Evolutionary conservation across 2,329 filamentous ascomycete species (phyloP).

Genomic region (Aspergillus sp.): DNA sequence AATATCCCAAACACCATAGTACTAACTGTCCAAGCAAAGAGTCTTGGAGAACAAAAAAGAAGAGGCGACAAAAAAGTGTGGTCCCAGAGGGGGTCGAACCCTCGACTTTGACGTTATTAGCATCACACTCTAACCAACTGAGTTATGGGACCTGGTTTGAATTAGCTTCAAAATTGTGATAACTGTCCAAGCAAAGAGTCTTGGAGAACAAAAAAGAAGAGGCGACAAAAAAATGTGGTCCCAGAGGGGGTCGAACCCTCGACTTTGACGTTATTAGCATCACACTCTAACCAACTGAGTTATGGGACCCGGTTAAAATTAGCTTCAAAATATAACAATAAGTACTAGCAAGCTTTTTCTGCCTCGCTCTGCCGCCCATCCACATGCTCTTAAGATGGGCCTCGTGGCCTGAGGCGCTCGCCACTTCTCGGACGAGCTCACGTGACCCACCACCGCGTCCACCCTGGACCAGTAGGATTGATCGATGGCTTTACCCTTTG

Average conservation of each 20-base stretch:
- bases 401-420: too few species aligned
- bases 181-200: too few species aligned
- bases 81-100: constrained; percentile 5
- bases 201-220: not conserved
- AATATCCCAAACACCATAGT: too few species aligned
- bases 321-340: not conserved
- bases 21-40: too few species aligned
- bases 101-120: constrained; percentile 14
- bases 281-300: constrained; percentile 10
- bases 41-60: not conserved
- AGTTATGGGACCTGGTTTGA: not conserved
- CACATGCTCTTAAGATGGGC: too few species aligned
- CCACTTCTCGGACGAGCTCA: too few species aligned
- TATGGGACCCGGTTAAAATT: not conserved
- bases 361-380: too few species aligned
- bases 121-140: constrained; percentile 10
- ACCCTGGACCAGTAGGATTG: too few species aligned
- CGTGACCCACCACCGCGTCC: too few species aligned
- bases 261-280: constrained; percentile 12
- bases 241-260: constrained; percentile 7
- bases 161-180: not conserved
- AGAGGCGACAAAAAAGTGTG: not conserved
- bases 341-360: too few species aligned
- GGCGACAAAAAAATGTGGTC: too few species aligned
- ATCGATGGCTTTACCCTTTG: too few species aligned